phyloP scores from a whole-genome alignment of 306 rosid species.

The Styphnolobium japonicum region DNA sequence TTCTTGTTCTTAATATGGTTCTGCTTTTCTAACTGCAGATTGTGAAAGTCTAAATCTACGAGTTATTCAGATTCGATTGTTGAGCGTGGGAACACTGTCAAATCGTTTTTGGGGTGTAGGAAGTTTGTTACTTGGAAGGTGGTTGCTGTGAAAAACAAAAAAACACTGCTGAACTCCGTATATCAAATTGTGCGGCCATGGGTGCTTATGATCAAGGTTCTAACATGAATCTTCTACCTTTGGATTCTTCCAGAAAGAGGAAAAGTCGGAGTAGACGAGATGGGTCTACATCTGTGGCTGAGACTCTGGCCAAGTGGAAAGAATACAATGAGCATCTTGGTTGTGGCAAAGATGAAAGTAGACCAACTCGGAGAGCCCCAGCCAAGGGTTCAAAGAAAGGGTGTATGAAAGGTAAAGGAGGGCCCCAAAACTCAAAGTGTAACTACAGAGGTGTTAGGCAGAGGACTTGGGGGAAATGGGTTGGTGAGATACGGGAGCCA shows the following conservation, averaged over 20 bases:
- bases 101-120: neutral
- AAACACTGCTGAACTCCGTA: neutral
- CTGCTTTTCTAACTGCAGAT: constrained; percentile 31
- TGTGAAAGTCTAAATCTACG: neutral
- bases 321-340: constrained; percentile 44
- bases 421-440: constrained; percentile 75
- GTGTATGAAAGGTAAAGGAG: constrained; percentile 98
- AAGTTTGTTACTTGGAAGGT: constrained; percentile 5
- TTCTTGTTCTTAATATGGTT: neutral
- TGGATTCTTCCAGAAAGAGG: constrained; percentile 69
- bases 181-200: constrained; percentile 30
- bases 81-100: neutral
- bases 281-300: constrained; percentile 55
- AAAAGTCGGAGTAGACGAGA: constrained; percentile 62
- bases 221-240: constrained; percentile 17
- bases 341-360: constrained; percentile 29
- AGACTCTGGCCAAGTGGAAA: constrained; percentile 75
- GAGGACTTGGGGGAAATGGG: constrained; percentile 99
- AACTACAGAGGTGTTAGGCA: constrained; percentile 93
- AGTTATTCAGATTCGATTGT: neutral
- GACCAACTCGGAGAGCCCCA: constrained; percentile 49
- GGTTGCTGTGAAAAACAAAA: neutral
- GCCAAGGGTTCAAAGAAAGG: constrained; percentile 98
- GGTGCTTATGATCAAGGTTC: constrained; percentile 44
- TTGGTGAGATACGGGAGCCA: constrained; percentile 88